These are phyloP conservation scores for Triangularia verruculosa DNA, from an alignment of 2,329 filamentous ascomycete species.

Conservation along the genomic window DNA sequence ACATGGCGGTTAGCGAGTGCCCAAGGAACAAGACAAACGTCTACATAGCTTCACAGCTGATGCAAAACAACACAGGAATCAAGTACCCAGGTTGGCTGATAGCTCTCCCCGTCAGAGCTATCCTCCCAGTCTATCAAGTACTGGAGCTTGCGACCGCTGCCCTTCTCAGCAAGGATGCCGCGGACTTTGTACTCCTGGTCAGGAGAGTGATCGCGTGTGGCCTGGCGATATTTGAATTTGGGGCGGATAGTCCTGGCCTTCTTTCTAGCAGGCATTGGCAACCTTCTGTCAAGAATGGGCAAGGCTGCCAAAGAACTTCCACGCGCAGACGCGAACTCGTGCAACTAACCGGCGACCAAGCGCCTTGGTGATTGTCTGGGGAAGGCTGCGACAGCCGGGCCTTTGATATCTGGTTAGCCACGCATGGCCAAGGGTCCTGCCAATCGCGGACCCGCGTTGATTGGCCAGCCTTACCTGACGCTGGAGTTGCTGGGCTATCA, in stretches of 20 bases:
- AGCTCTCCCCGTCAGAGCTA: conserved; percentile 48
- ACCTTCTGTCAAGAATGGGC: background rate
- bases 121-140: conserved; percentile 59
- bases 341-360: background rate
- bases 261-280: background rate
- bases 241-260: background rate
- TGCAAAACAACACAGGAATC: conserved; percentile 6
- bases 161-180: conserved; percentile 39
- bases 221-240: background rate
- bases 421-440: background rate
- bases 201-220: background rate
- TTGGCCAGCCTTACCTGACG: conserved; percentile 6
- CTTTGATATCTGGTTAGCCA: background rate
- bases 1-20: conserved; percentile 6
- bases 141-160: conserved; percentile 30
- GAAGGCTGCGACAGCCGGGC: background rate
- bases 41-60: background rate
- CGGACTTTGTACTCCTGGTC: conserved; percentile 24
- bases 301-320: background rate
- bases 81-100: conserved; percentile 52
- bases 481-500: background rate
- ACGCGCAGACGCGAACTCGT: background rate
- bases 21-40: background rate
- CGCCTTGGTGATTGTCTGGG: background rate
- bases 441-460: background rate